Evolutionary conservation across 2,329 filamentous ascomycete genomes (phyloP).

Genomic region (Pseudocercospora fuligena): DNA sequence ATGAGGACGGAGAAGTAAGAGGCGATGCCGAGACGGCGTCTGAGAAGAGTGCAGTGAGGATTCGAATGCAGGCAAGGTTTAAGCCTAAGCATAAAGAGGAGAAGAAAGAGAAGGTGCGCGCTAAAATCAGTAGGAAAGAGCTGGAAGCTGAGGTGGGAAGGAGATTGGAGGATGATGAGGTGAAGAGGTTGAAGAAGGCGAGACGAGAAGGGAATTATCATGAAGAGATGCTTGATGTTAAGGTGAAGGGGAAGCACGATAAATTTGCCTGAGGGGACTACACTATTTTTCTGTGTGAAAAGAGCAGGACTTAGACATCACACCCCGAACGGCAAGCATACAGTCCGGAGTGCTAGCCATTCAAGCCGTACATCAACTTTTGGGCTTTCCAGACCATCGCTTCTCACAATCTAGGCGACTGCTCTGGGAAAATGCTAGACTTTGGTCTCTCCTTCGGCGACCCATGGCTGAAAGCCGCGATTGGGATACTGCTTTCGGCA

Average conservation of each 20-base stretch:
- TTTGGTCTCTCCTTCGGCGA: background rate
- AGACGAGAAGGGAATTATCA: slow-evolving; percentile 87
- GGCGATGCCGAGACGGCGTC: slow-evolving; percentile 73
- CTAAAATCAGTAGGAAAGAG: slow-evolving; percentile 85
- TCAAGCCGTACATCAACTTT: background rate
- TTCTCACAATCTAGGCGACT: background rate
- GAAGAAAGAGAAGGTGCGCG: slow-evolving; percentile 80
- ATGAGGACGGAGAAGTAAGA: slow-evolving; percentile 65
- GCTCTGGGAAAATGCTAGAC: background rate
- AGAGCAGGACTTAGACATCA: background rate
- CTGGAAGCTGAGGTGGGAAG: slow-evolving; percentile 40
- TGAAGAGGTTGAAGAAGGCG: slow-evolving; percentile 79
- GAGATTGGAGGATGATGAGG: slow-evolving; percentile 71
- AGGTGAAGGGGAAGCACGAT: slow-evolving; percentile 91
- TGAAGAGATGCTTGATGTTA: slow-evolving; percentile 81
- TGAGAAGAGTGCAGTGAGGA: slow-evolving; percentile 73
- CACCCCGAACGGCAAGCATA: background rate
- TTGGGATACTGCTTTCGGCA: background rate
- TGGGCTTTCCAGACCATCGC: background rate
- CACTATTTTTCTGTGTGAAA: background rate
- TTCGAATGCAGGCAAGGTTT: slow-evolving; percentile 94
- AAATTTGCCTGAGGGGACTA: slow-evolving; percentile 62
- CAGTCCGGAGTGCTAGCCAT: background rate
- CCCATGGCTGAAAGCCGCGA: background rate
- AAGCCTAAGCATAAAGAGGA: slow-evolving; percentile 80